Base-by-base conservation (phyloP, 345 rosid genomes). In the Populus pruinosa region DNA sequence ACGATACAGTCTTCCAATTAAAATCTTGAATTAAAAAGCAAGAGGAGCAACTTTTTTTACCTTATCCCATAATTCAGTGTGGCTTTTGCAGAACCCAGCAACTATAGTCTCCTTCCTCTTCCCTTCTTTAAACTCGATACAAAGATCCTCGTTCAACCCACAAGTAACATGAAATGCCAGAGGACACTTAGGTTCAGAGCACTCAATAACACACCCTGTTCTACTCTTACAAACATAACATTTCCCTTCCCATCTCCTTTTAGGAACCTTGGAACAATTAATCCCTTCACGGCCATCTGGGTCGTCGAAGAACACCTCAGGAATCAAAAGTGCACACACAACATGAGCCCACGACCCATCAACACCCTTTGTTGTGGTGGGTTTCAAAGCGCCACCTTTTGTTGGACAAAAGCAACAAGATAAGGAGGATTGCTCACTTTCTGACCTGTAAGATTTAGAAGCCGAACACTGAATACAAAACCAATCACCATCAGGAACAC, bases 401-500 rank as follows among this genome's bases (percentile, higher is more conserved):
- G 70, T 68, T 2, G 92, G 89, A 81, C 96, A 92, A 62, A 94
- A 73, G 68, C 97, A 88, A 79, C 98, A 92, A 61, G 91, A 81
- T 5, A 80, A 74, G n/a, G 80, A 73, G 13, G 77, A 1, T 8
- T 39, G 29, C 29, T 10, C 23, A 1, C 6, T 70, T 0, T 72
- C 80, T 9, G 14, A 29, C 4, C 75, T 73, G 0, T 50, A 20
- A 9, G 85, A 65, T 65, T 35, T 10, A 8, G 88, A 72, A 59
- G 50, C 82, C 59, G 71, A 71, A 80, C 97, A 94, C 9, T 35
- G 86, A 8, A 71, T 63, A 77, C 98, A 94, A 78, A 90, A 92
- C 98, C 98, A 94, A 5, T 94, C 97, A 2, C 92, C 99, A 33
- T 92, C 94, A 8, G 99, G 99, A 64, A 96, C 80, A 18, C 82